Conservation (phyloP, 2,329 filamentous ascomycete species). For the Venturia oleaginea region DNA sequence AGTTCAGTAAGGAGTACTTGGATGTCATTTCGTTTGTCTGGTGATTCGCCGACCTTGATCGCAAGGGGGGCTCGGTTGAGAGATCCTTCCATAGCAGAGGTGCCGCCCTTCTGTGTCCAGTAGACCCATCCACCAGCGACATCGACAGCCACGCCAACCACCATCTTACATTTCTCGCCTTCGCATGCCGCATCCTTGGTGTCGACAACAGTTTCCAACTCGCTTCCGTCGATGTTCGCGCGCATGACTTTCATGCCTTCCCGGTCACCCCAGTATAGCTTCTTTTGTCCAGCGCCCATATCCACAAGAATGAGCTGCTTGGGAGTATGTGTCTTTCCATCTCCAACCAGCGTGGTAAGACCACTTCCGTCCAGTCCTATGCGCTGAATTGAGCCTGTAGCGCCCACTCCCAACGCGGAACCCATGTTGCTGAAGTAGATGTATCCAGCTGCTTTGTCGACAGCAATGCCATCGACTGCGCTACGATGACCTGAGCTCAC, state of each 20-base stretch:
- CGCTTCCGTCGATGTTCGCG: slow-evolving; percentile 11
- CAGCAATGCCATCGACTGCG: slow-evolving; percentile 11
- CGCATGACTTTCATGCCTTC: slow-evolving; percentile 15
- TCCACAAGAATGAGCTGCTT: slow-evolving; percentile 11
- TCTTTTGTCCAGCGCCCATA: slow-evolving; percentile 6
- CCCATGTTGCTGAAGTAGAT: slow-evolving; percentile 15
- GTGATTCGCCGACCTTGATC: neutral
- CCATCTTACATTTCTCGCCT: neutral
- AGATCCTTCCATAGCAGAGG: neutral
- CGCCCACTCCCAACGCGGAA: no score
- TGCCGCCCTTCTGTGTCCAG: slow-evolving; percentile 14
- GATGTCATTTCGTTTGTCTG: slow-evolving; percentile 5
- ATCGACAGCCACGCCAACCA: slow-evolving; percentile 13
- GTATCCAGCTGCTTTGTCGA: slow-evolving; percentile 12
- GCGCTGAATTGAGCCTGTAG: slow-evolving; percentile 5
- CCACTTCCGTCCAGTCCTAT: slow-evolving; percentile 8
- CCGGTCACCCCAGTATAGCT: slow-evolving; percentile 13
- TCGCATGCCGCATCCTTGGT: neutral
- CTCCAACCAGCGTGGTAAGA: slow-evolving; percentile 1
- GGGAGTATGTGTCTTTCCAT: slow-evolving; percentile 8
- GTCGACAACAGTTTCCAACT: slow-evolving; percentile 10
- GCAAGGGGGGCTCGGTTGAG: slow-evolving; percentile 7
- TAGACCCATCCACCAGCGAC: slow-evolving; percentile 11
- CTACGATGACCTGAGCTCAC: neutral
- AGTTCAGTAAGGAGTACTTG: slow-evolving; percentile 5